Percentiles rank a stretch among this genome's conserved stretches.
Conservation (phyloP, 2,329 filamentous ascomycete genomes). For the Pestalotiopsis sp. region DNA sequence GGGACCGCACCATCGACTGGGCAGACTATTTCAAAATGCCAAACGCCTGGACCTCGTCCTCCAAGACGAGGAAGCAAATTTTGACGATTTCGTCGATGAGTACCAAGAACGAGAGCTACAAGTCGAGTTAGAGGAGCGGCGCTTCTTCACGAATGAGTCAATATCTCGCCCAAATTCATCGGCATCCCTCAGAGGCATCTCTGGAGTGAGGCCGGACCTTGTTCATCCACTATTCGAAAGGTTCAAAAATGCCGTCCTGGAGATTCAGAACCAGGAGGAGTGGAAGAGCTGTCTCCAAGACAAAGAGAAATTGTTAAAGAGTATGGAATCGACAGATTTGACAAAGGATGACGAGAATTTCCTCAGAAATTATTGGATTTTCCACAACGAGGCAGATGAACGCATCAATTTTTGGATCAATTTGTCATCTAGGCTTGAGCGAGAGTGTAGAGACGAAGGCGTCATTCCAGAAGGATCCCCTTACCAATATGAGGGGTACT, state of each 20-base stretch:
- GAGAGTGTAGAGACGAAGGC: not conserved
- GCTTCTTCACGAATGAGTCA: not conserved
- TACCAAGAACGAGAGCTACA: not conserved
- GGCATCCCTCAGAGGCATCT: not conserved
- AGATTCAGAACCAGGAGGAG: not conserved
- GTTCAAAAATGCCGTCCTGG: not conserved
- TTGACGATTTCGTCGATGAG: not conserved
- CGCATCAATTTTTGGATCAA: not conserved
- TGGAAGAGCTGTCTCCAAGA: not conserved
- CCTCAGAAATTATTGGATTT: not conserved
- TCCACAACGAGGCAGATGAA: not conserved
- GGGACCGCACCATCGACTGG: conserved; percentile 20
- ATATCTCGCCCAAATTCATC: not conserved
- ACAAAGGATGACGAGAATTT: not conserved
- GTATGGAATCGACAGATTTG: not conserved
- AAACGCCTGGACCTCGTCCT: not conserved
- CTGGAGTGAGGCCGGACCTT: not conserved
- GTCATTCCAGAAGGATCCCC: not conserved
- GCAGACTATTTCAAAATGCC: conserved; percentile 24
- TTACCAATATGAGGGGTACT: not conserved
- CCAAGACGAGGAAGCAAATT: conserved; percentile 18
- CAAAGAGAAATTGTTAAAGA: not conserved
- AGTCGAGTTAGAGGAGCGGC: not conserved
- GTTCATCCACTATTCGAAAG: not conserved
- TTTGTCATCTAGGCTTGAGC: not conserved